Evolutionary conservation across 2,329 filamentous ascomycete genomes (phyloP), one percentile per base, ranked within the genome.

Genomic region (Eurotiales sp.): DNA sequence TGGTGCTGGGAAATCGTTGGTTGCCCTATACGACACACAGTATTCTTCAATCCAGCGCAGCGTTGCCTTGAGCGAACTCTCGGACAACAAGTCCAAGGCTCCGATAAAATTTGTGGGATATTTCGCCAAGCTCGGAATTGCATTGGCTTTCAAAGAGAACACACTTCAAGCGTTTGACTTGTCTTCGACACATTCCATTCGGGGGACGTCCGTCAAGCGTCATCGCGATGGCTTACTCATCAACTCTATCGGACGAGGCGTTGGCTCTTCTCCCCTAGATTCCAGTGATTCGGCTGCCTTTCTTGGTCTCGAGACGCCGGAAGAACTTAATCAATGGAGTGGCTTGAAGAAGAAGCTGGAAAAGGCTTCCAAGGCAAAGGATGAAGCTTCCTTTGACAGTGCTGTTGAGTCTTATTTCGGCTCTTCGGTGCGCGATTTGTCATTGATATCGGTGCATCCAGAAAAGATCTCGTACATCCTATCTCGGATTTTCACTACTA

Each of bases 11-110:
- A 59, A 69, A 34, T 72, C 71, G 14, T 60, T 69, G n/a, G 59
- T 77, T 21, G 71, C 69, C 2, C 57, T 77, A 6, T 73, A 75
- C 49, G 72, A 76, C 56, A 69, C 73, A n/a, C 69, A 72, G 43
- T 77, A 73, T 56, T 66, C 70, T 54, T 74, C 74, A 1, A 62
- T 75, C 12, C 73, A 75, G 55, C 68, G 71, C 47, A 70, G 68
- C 48, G 68, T 73, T 46, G 54, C 67, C 12, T 52, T 66, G 11
- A 46, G 58, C n/a, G 60, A 68, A 52, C 50, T 72, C 32, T 56
- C 59, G n/a, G 55, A 63, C n/a, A 56, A 56, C 12, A 56, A 48
- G 41, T 45, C 50, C 34, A 61, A 59, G 52, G 58, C 58, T 11
- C 60, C 62, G 8, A 60, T 70, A 14, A 58, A 58, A 10, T 73